phyloP scores from a whole-genome alignment of 495 filamentous ascomycete genomes.

The Penicillium dipodomyicola region DNA sequence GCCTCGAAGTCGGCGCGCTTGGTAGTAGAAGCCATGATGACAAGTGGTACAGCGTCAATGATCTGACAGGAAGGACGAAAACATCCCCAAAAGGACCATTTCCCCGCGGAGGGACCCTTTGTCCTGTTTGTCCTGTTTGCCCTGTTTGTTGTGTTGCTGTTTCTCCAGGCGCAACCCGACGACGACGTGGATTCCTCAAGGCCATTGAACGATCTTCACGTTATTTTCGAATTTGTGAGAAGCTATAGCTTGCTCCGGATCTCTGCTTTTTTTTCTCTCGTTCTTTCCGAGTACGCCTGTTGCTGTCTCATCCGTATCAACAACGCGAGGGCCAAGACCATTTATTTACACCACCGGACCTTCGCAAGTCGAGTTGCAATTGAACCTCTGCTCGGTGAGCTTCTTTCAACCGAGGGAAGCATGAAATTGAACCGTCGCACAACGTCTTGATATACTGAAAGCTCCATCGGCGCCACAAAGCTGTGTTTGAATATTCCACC shows the following conservation, averaged over 20 bases:
- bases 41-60: constrained; percentile 7
- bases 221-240: too few relatives aligned
- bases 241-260: not conserved
- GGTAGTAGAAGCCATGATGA: constrained; percentile 61
- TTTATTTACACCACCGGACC: constrained; percentile 6
- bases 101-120: constrained; percentile 25
- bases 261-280: too few relatives aligned
- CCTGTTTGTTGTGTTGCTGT: not conserved
- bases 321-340: not conserved
- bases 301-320: not conserved
- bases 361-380: not conserved
- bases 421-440: not conserved
- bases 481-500: not conserved
- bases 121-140: constrained; percentile 32
- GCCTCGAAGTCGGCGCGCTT: constrained; percentile 82
- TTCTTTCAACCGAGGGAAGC: not conserved
- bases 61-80: constrained; percentile 3
- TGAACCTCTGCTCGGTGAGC: not conserved
- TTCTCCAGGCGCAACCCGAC: constrained; percentile 5
- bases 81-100: constrained; percentile 8
- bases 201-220: not conserved
- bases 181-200: constrained; percentile 5
- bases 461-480: not conserved
- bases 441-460: not conserved
- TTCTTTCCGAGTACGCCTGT: not conserved